A percentile compares a stretch with the other conserved stretches of the same genome.
Conservation (phyloP, 1,139 yeast genomes). For the Taphrina wiesneri region DNA sequence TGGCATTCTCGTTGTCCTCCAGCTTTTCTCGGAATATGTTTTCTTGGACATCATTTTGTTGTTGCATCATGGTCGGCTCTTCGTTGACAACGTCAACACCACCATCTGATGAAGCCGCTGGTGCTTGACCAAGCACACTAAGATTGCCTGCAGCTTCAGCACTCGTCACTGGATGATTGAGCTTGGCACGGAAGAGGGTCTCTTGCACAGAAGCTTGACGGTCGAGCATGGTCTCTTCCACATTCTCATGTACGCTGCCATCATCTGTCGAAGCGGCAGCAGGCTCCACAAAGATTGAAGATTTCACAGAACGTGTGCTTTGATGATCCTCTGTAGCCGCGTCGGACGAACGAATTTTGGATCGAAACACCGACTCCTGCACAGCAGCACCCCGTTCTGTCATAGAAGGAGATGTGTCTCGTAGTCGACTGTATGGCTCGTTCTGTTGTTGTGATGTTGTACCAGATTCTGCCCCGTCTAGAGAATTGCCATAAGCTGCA, state of each 20-base stretch:
- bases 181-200: slow-evolving; percentile 20
- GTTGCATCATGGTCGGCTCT: slow-evolving; percentile 26
- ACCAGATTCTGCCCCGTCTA: slow-evolving; percentile 1
- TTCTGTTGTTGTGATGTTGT: not conserved
- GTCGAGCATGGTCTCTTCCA: slow-evolving; percentile 16
- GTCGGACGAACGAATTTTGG: slow-evolving; percentile 19
- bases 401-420: slow-evolving; percentile 17
- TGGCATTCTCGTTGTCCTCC: not conserved
- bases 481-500: slow-evolving; percentile 24
- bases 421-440: not conserved
- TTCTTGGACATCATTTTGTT: slow-evolving; percentile 28
- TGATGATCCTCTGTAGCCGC: not conserved
- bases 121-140: slow-evolving; percentile 21
- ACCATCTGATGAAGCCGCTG: slow-evolving; percentile 21
- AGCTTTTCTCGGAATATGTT: slow-evolving; percentile 30
- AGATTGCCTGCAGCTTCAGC: slow-evolving; percentile 13
- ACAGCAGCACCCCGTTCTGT: slow-evolving; percentile 31
- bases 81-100: slow-evolving; percentile 10
- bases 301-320: slow-evolving; percentile 9
- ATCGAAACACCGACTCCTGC: slow-evolving; percentile 30
- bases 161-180: not conserved
- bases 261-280: slow-evolving; percentile 21
- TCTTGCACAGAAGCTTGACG: slow-evolving; percentile 30
- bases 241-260: slow-evolving; percentile 18
- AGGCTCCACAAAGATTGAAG: slow-evolving; percentile 27